Evolutionary conservation across 129 eudicot genomes (phyloP), one percentile per base, ranked within the genome.

Genomic region (Flaveria linearis): DNA sequence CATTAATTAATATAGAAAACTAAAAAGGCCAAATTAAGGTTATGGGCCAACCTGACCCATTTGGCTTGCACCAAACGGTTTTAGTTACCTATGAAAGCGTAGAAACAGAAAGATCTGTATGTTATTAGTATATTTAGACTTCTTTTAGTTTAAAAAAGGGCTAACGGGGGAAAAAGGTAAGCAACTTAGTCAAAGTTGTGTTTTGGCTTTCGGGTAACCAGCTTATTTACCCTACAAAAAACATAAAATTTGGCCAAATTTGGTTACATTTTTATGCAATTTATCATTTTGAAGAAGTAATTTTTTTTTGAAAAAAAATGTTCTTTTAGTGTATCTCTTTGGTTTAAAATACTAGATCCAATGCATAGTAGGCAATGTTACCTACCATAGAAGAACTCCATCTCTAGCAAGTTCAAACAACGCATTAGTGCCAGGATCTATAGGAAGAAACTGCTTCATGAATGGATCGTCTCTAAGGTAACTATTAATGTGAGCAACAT

Each of bases 341-440:
- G 52, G 76, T 56, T 53, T 36, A 18, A 71, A 73, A 56, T 8
- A 72, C 9, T 17, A 43, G 23, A 73, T 22, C 20, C 9, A 15
- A 15, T 20, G 41, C 25, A 18, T 47, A 60, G 71, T 57, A 72
- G 72, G 60, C 17, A 71, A 71, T 36, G 41, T 81, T 74, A 46
- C 68, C 58, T 91, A 94, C 98, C 98, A 94, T 86, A 94, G 86
- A 72, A 94, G 97, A 75, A 94, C 98, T 71, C 98, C 98, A 75
- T 89, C 98, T 81, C 89, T 91, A 17, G 94, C 97, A 76, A 91
- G 93, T 57, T 94, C 91, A 69, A 94, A 94, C 45, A 94, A 80
- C 22, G 86, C 90, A 82, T 94, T 80, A 20, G 93, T 75, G 46
- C 83, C 76, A 12, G 98, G 96, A 67, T 94, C 96, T 17, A 94